These are phyloP conservation scores for Podospora didyma DNA, from an alignment of 495 filamentous ascomycete species.

Conservation along the genomic window DNA sequence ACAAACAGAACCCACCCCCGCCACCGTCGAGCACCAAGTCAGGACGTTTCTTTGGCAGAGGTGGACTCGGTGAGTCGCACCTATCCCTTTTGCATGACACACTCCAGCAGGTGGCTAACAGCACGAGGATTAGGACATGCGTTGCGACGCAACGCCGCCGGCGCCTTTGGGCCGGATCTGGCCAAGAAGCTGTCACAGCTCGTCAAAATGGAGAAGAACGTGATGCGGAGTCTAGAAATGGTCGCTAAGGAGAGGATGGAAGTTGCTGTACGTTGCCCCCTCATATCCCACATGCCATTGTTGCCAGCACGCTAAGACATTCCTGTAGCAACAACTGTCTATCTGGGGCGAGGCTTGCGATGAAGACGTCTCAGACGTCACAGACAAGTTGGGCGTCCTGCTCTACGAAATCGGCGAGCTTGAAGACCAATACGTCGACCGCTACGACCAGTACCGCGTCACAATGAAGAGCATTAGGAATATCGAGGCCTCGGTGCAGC, in stretches of 20 bases:
- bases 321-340: conserved; percentile 85
- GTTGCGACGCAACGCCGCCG: conserved; percentile 83
- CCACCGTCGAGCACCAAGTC: conserved; percentile 88
- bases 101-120: conserved; percentile 11
- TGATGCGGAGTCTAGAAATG: conserved; percentile 96
- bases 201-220: conserved; percentile 99
- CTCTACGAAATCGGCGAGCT: conserved; percentile 98
- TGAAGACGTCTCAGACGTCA: conserved; percentile 97
- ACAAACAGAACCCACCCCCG: conserved; percentile 82
- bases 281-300: not conserved
- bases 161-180: conserved; percentile 93
- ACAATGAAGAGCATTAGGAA: conserved; percentile 99
- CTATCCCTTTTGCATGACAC: not conserved
- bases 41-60: conserved; percentile 78
- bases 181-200: conserved; percentile 95
- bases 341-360: conserved; percentile 96
- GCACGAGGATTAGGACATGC: conserved; percentile 68
- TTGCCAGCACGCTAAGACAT: not conserved
- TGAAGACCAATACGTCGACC: conserved; percentile 95
- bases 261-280: conserved; percentile 83
- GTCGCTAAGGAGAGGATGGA: conserved; percentile 96
- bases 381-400: conserved; percentile 95
- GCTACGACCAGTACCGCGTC: conserved; percentile 98
- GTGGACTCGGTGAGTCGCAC: conserved; percentile 65
- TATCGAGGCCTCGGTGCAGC: conserved; percentile 97